Base-by-base conservation (phyloP, 2,329 filamentous ascomycete genomes). In the Sporothrix pallida region DNA sequence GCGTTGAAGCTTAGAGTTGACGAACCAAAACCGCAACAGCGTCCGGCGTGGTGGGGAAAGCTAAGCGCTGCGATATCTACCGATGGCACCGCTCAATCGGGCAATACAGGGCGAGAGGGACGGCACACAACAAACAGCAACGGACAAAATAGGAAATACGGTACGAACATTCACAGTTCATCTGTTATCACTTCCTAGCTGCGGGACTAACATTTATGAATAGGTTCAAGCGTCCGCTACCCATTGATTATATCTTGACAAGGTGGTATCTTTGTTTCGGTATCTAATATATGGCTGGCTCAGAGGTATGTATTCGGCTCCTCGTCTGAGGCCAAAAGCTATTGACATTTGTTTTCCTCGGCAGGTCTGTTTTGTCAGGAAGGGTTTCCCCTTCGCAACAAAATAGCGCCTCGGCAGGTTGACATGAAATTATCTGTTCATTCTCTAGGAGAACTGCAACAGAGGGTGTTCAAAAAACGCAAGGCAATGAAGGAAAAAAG, bases 151-250 rank as follows among this genome's bases (percentile, higher is more conserved):
- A 44, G 67, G 67, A 70, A 70, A 70, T 70, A 42, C 15, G 15
- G 26, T 31, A 44, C 67, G 67, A n/a, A 63, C 23, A 46, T 48
- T 17, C 44, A 17, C 63, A 44, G 9, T 5, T 44, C 26, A 26
- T 13, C 15, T 8, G 20, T 31, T 17, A 17, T 69, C 67, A 65
- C 60, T 46, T 48, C 8, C 42, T 54, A 3, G 9, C 44, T 50
- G 20, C 46, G 52, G 13, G 2, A 2, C 1, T 2, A 48, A 54
- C 23, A 70, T 54, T 6, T 78, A 80, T 81, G 81, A 80, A 83
- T 86, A 86, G 84, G 86, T 87, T 87, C 86, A 85, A 86, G 78
- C 78, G 85, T 83, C 85, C 73, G 86, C 86, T 87, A 87, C 81
- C 79, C 81, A 79, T 76, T 76, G 72, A 78, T 42, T 37, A 13